phyloP scores from a whole-genome alignment of 2,329 filamentous ascomycete species.

The Raffaelea ambrosiae region DNA sequence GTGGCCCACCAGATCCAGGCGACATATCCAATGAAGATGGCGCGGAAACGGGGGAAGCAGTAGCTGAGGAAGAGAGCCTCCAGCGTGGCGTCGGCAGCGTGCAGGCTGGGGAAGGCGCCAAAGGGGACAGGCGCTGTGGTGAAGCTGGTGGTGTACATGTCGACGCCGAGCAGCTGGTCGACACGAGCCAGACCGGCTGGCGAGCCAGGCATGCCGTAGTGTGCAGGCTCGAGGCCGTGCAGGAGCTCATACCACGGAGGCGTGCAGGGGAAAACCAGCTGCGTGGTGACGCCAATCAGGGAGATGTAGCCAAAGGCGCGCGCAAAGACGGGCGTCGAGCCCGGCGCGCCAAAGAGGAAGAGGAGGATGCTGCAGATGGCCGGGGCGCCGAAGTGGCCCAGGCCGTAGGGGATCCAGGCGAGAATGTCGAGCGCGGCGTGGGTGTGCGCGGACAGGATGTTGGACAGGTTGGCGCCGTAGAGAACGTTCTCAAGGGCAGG shows the following conservation, averaged over 20 bases:
- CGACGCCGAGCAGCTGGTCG: conserved; percentile 81
- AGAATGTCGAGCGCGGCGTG: conserved; percentile 75
- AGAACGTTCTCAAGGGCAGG: conserved; percentile 93
- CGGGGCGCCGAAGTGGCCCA: conserved; percentile 83
- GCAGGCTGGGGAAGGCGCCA: conserved; percentile 87
- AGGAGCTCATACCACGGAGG: conserved; percentile 96
- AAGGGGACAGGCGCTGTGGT: conserved; percentile 86
- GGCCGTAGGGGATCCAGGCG: conserved; percentile 88
- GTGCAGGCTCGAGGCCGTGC: conserved; percentile 82
- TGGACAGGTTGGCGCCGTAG: conserved; percentile 91
- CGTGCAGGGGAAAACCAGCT: conserved; percentile 86
- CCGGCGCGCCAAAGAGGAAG: conserved; percentile 83
- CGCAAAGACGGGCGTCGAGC: conserved; percentile 75
- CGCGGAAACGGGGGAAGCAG: conserved; percentile 75
- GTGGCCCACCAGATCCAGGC: conserved; percentile 98
- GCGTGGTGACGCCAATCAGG: conserved; percentile 76
- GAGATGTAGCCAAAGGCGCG: conserved; percentile 90
- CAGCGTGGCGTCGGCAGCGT: conserved; percentile 80
- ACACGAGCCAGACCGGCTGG: conserved; percentile 84
- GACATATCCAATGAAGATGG: conserved; percentile 74
- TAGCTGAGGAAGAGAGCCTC: conserved; percentile 91
- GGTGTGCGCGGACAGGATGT: conserved; percentile 87
- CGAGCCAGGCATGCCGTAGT: conserved; percentile 84
- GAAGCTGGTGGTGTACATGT: conserved; percentile 90
- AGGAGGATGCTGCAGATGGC: conserved; percentile 69